phyloP scores from a whole-genome alignment of 306 rosid genomes.

The Mucuna pruriens region DNA sequence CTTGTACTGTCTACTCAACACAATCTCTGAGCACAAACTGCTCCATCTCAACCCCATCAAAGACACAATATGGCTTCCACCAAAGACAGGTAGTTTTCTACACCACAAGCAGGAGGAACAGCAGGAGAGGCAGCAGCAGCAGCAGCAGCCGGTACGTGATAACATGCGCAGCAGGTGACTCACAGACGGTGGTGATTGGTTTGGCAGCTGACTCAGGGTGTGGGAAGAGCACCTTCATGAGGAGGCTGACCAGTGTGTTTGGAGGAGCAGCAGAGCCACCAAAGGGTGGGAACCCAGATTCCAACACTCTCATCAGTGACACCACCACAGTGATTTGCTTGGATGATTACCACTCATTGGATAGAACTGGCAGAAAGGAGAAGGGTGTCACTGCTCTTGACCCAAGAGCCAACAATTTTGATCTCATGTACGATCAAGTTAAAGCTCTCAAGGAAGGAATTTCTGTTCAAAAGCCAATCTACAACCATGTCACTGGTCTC shows the following conservation, averaged over 20 bases:
- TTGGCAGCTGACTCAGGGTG: conserved; percentile 98
- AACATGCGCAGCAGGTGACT: conserved; percentile 64
- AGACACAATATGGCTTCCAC: conserved; percentile 65
- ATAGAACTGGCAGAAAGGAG: conserved; percentile 90
- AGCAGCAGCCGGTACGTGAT: conserved; percentile 49
- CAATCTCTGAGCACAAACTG: conserved; percentile 73
- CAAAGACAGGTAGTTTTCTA: conserved; percentile 80
- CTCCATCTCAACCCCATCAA: conserved; percentile 67
- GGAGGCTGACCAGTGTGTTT: conserved; percentile 92
- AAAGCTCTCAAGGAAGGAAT: conserved; percentile 80
- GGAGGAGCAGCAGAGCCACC: conserved; percentile 99
- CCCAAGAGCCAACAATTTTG: conserved; percentile 92
- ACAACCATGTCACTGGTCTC: conserved; percentile 94
- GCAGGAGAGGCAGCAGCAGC: conserved; percentile 31
- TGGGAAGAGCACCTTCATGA: conserved; percentile 98
- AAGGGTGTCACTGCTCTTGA: conserved; percentile 98
- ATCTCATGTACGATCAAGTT: conserved; percentile 96
- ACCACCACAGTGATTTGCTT: conserved; percentile 95
- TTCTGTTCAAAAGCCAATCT: conserved; percentile 84
- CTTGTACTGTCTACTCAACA: conserved; percentile 85
- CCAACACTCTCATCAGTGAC: conserved; percentile 96
- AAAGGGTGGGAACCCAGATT: conserved; percentile 92
- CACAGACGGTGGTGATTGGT: conserved; percentile 92
- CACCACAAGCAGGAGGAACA: conserved; percentile 53
- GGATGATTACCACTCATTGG: conserved; percentile 95